A percentile compares a stretch with the other conserved stretches of the same genome.
phyloP scores from a whole-genome alignment of 1,139 yeast genomes.

The Debaryomyces nepalensis region DNA sequence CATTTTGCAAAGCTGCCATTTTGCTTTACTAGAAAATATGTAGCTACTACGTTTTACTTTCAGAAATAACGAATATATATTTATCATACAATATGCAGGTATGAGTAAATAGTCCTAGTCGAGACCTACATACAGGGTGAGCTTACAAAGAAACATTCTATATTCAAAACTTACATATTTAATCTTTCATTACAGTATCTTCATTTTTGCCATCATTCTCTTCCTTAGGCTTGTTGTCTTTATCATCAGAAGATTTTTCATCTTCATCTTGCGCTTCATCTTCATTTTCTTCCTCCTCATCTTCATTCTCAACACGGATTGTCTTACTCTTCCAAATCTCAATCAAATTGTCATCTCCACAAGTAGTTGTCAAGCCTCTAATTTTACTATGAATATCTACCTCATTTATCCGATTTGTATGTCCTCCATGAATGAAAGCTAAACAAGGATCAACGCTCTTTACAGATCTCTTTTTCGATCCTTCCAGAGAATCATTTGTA shows the following conservation, averaged over 20 bases:
- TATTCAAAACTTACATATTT: slow-evolving; percentile 1
- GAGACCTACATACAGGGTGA: too few species aligned
- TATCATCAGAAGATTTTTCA: slow-evolving; percentile 29
- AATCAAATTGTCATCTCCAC: slow-evolving; percentile 57
- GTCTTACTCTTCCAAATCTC: slow-evolving; percentile 61
- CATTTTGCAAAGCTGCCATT: not conserved
- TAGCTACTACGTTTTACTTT: too few species aligned
- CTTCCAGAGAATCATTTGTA: slow-evolving; percentile 26
- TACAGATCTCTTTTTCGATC: slow-evolving; percentile 30
- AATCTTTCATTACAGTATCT: slow-evolving; percentile 18
- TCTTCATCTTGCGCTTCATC: slow-evolving; percentile 35
- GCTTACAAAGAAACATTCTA: not conserved
- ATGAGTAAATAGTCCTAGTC: too few species aligned
- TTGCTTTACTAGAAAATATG: too few species aligned
- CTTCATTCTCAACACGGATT: slow-evolving; percentile 45
- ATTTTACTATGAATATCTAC: slow-evolving; percentile 54
- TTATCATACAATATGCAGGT: slow-evolving; percentile 8
- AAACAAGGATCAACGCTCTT: slow-evolving; percentile 63
- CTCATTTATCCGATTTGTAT: slow-evolving; percentile 56
- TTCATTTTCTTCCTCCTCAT: slow-evolving; percentile 38
- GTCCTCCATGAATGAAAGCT: slow-evolving; percentile 62
- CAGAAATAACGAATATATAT: not conserved
- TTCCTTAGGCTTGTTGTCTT: not conserved
- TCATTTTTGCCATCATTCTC: slow-evolving; percentile 13
- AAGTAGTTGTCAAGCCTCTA: slow-evolving; percentile 45